Conservation (phyloP, 306 rosid species). For the Begonia loranthoides region DNA sequence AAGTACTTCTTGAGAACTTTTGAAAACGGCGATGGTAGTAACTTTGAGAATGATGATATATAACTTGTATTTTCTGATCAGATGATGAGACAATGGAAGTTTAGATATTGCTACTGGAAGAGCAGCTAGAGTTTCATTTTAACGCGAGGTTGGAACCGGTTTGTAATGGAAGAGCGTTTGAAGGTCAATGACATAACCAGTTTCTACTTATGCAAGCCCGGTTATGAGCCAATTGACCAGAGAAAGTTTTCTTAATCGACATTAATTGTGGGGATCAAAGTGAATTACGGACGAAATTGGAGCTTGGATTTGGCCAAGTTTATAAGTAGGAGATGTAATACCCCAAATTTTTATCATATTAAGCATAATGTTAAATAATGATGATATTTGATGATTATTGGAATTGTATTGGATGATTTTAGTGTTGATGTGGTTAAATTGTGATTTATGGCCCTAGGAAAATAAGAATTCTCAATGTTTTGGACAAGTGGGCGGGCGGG, state of each 20-base stretch:
- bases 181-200: conserved; percentile 30
- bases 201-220: conserved; percentile 25
- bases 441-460: no score
- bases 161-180: conserved; percentile 34
- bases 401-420: no score
- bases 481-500: no score
- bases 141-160: conserved; percentile 47
- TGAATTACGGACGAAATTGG: neutral
- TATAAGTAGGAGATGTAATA: neutral
- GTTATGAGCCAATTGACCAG: neutral
- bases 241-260: conserved; percentile 26
- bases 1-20: conserved; percentile 41
- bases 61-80: conserved; percentile 32
- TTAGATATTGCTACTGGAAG: conserved; percentile 43
- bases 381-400: no score
- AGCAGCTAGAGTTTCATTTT: conserved; percentile 42
- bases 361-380: no score
- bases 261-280: conserved; percentile 6
- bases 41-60: conserved; percentile 12
- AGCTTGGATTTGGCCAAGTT: conserved; percentile 1
- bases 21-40: neutral
- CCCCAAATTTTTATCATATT: no score
- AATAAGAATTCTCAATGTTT: no score
- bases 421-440: no score
- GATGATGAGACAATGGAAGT: conserved; percentile 28